Percentiles rank a stretch among this genome's conserved stretches.
Conservation (phyloP, 257 asterid genomes). For the Forsythia viridissima region DNA sequence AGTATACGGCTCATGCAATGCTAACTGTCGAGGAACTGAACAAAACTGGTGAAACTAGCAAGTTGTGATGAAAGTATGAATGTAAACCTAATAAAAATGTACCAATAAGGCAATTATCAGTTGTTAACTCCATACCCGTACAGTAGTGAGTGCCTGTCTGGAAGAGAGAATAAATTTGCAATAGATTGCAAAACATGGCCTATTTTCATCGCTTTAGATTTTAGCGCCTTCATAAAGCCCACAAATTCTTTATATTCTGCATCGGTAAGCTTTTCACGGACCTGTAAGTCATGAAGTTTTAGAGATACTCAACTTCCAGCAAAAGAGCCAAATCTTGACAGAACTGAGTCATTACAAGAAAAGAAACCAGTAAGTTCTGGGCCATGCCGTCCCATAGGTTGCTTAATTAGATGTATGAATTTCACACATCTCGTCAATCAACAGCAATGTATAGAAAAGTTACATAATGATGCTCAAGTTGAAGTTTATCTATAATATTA, state of each 20-base stretch:
- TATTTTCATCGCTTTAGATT: slow-evolving; percentile 77
- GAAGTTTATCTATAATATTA: no score
- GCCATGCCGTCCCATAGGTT: background rate
- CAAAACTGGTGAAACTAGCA: background rate
- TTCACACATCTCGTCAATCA: no score
- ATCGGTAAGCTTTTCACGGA: slow-evolving; percentile 72
- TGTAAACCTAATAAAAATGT: background rate
- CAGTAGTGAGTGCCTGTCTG: slow-evolving; percentile 79
- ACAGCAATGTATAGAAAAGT: no score
- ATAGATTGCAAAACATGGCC: slow-evolving; percentile 79
- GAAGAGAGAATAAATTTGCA: slow-evolving; percentile 71
- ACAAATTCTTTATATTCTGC: slow-evolving; percentile 80
- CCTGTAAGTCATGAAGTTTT: slow-evolving; percentile 50
- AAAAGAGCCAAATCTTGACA: slow-evolving; percentile 16
- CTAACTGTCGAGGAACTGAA: background rate
- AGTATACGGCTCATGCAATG: background rate
- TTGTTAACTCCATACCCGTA: slow-evolving; percentile 53
- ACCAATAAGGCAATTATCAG: background rate
- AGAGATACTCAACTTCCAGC: slow-evolving; percentile 18
- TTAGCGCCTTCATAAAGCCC: slow-evolving; percentile 74
- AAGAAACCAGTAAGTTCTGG: no score
- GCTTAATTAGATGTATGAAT: background rate
- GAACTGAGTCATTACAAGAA: background rate
- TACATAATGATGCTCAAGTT: no score
- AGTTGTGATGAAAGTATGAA: background rate